Conservation (phyloP, 495 filamentous ascomycete species). For the Usnea hakonensis region DNA sequence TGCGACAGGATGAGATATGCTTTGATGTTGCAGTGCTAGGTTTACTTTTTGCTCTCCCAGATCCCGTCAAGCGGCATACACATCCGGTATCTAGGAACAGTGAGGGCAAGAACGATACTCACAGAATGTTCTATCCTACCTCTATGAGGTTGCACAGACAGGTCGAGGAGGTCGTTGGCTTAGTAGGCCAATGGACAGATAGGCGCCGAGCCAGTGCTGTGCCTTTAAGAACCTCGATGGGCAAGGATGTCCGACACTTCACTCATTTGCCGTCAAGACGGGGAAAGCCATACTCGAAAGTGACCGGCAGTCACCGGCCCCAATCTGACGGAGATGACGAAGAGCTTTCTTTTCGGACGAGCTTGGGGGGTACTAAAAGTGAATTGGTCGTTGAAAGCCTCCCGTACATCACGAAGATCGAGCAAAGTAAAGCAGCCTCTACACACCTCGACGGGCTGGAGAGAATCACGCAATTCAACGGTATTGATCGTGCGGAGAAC, state of each 20-base stretch:
- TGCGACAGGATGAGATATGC: conserved; percentile 85
- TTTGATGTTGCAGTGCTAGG: conserved; percentile 85
- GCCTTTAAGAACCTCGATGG: conserved; percentile 15
- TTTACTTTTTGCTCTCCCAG: conserved; percentile 71
- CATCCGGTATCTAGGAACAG: conserved; percentile 25
- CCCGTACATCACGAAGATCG: conserved; percentile 72
- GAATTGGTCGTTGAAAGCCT: conserved; percentile 77
- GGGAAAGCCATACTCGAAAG: conserved; percentile 11
- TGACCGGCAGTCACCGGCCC: background rate
- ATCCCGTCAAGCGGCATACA: conserved; percentile 61
- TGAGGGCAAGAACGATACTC: conserved; percentile 47
- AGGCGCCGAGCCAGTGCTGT: conserved; percentile 1
- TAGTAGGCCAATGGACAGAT: conserved; percentile 58
- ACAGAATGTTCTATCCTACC: conserved; percentile 83
- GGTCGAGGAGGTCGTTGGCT: conserved; percentile 66
- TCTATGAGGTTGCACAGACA: conserved; percentile 68
- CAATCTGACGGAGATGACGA: background rate
- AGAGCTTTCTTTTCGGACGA: background rate
- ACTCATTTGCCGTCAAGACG: conserved; percentile 21
- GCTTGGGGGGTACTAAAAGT: conserved; percentile 41
- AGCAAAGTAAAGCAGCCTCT: conserved; percentile 30
- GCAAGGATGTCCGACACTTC: conserved; percentile 34
- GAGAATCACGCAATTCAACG: conserved; percentile 59
- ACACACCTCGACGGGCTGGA: conserved; percentile 46
- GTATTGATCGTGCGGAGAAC: conserved; percentile 35